These are phyloP conservation scores for Daphne laureola DNA, from an alignment of 441 rosid genomes.

Conservation along the genomic window DNA sequence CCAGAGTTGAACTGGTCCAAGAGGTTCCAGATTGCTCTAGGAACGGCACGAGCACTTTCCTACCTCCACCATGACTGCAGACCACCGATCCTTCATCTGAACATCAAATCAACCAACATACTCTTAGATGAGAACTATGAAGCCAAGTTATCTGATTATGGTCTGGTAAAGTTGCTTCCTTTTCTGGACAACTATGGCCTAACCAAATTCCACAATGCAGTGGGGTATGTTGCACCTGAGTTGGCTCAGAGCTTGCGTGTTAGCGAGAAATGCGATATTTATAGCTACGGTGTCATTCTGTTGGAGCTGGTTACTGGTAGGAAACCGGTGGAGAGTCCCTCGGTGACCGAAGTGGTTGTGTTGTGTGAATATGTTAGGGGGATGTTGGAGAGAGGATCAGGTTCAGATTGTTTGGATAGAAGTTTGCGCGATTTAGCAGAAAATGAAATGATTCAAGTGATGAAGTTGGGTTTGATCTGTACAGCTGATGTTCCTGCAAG, in stretches of 20 bases:
- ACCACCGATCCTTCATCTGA: constrained; percentile 86
- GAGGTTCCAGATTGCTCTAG: constrained; percentile 84
- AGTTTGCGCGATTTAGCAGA: constrained; percentile 65
- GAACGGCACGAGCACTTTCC: constrained; percentile 80
- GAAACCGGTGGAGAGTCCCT: constrained; percentile 78
- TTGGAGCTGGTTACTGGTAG: constrained; percentile 85
- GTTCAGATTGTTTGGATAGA: constrained; percentile 79
- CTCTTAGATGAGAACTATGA: constrained; percentile 69
- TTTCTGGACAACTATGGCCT: constrained; percentile 60
- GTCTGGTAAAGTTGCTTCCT: constrained; percentile 75
- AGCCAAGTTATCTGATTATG: constrained; percentile 80
- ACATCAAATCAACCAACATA: constrained; percentile 80
- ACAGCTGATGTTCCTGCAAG: constrained; percentile 63
- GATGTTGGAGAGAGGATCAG: constrained; percentile 63
- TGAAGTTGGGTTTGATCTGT: constrained; percentile 87
- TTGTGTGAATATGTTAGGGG: constrained; percentile 78
- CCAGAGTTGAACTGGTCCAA: constrained; percentile 64
- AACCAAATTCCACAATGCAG: constrained; percentile 72
- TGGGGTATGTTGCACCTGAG: constrained; percentile 95
- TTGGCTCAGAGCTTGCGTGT: constrained; percentile 69
- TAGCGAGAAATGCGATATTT: constrained; percentile 85
- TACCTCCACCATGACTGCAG: constrained; percentile 87
- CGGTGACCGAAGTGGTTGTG: constrained; percentile 51
- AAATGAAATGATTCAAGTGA: constrained; percentile 87
- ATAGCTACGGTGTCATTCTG: constrained; percentile 84